phyloP scores from a whole-genome alignment of 306 rosid genomes.

The Chamaecrista fasciculata region DNA sequence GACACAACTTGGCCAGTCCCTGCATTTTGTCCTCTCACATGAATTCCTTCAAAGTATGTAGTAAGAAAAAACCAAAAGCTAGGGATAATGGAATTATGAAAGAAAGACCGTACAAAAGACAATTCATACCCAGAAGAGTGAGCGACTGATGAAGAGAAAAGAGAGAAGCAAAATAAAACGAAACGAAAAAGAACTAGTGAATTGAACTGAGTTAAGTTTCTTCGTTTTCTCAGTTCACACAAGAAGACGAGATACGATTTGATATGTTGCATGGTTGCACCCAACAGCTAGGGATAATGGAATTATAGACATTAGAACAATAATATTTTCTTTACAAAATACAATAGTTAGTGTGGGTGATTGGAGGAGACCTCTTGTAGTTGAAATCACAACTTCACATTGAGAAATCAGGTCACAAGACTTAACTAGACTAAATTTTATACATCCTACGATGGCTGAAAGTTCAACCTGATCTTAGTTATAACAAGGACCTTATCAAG shows the following conservation, averaged over 20 bases:
- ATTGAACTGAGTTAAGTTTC: background rate
- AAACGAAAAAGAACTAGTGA: constrained; percentile 40
- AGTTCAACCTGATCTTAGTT: constrained; percentile 17
- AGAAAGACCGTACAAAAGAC: background rate
- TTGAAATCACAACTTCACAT: background rate
- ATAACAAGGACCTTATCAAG: constrained; percentile 25
- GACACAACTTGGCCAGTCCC: no score
- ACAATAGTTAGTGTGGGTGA: background rate
- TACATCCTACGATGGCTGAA: constrained; percentile 1
- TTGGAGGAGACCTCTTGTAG: background rate
- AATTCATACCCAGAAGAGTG: constrained; percentile 63
- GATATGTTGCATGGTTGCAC: background rate
- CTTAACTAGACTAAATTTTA: background rate
- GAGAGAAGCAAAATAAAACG: constrained; percentile 42
- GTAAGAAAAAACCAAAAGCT: background rate
- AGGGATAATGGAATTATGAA: constrained; percentile 2
- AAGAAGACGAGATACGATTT: background rate
- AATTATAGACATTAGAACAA: background rate
- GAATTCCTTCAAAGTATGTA: no score
- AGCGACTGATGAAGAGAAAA: constrained; percentile 53
- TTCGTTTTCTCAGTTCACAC: constrained; percentile 33
- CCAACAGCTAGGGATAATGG: no score
- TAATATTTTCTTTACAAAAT: background rate
- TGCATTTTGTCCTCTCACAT: no score
- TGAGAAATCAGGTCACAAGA: background rate